A percentile compares a stretch with the other conserved stretches of the same genome.
Conservation (phyloP, 148 eudicot species). For the Chenopodium quinoa region DNA sequence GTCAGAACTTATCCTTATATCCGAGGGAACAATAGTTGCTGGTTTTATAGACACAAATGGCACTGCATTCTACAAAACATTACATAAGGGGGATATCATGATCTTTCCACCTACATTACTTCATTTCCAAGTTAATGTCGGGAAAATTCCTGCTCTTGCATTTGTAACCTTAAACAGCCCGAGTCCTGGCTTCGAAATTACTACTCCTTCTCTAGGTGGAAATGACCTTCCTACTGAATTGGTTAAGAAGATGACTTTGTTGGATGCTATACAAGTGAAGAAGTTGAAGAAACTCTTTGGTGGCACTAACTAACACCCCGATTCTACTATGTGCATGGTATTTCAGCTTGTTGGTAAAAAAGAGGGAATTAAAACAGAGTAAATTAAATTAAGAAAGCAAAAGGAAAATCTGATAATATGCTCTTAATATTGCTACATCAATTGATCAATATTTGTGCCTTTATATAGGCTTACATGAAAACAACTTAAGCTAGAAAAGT, state of each 20-base stretch:
- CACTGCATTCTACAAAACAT: conserved; percentile 18
- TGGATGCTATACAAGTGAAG: conserved; percentile 17
- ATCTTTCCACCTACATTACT: conserved; percentile 21
- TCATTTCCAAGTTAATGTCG: conserved; percentile 22
- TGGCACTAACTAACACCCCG: conserved; percentile 8
- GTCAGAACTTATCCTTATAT: conserved; percentile 9
- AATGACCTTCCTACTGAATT: conserved; percentile 17
- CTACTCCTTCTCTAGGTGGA: neutral
- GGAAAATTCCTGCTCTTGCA: conserved; percentile 17
- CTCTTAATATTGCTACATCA: no score
- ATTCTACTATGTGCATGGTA: no score
- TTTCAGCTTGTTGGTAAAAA: no score
- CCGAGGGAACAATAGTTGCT: conserved; percentile 21
- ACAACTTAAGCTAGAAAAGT: no score
- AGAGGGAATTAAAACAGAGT: no score
- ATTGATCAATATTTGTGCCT: no score
- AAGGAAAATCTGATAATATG: no score
- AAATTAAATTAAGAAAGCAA: no score
- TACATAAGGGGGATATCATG: conserved; percentile 25
- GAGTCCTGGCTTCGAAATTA: conserved; percentile 8
- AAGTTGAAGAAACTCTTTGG: conserved; percentile 25
- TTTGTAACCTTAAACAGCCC: conserved; percentile 24
- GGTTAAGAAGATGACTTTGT: neutral
- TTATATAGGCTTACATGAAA: no score
- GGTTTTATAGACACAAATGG: conserved; percentile 21